Percentiles rank a stretch among this genome's conserved stretches.
phyloP scores from a whole-genome alignment of 2,329 filamentous ascomycete species.

The Colletotrichum camelliae region DNA sequence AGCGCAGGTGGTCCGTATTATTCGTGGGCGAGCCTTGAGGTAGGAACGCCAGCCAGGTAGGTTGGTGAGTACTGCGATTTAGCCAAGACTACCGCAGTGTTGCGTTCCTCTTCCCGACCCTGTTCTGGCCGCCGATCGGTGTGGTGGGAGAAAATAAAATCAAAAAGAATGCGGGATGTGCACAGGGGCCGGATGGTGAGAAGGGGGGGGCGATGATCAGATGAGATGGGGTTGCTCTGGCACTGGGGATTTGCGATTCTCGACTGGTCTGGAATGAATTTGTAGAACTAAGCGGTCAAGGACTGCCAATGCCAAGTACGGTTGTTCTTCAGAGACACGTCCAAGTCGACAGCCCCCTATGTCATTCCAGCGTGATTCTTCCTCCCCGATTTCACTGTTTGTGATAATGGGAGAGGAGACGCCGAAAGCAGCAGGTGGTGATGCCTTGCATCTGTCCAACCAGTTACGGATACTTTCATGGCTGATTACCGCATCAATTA shows the following conservation, averaged over 20 bases:
- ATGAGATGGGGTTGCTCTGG: slow-evolving; percentile 14
- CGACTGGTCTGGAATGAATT: slow-evolving; percentile 17
- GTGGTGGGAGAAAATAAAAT: background rate
- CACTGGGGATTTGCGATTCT: slow-evolving; percentile 2
- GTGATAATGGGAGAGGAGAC: background rate
- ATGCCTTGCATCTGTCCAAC: background rate
- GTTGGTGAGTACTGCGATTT: background rate
- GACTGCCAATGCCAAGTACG: background rate
- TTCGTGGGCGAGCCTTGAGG: background rate
- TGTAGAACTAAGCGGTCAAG: background rate
- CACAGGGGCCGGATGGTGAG: slow-evolving; percentile 6
- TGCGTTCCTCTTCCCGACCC: background rate
- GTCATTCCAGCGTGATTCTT: background rate
- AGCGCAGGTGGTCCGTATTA: background rate
- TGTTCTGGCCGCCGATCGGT: background rate
- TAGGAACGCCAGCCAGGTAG: background rate
- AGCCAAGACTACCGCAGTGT: background rate
- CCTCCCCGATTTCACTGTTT: background rate
- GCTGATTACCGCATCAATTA: background rate
- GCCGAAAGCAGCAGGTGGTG: background rate
- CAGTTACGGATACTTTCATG: background rate
- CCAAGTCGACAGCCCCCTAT: background rate
- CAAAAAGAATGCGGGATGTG: slow-evolving; percentile 17
- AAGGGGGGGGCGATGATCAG: slow-evolving; percentile 9
- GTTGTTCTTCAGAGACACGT: background rate